Evolutionary conservation across 2,329 filamentous ascomycete species (phyloP), one percentile per base, ranked within the genome.

Genomic region (Massarina eburnea): DNA sequence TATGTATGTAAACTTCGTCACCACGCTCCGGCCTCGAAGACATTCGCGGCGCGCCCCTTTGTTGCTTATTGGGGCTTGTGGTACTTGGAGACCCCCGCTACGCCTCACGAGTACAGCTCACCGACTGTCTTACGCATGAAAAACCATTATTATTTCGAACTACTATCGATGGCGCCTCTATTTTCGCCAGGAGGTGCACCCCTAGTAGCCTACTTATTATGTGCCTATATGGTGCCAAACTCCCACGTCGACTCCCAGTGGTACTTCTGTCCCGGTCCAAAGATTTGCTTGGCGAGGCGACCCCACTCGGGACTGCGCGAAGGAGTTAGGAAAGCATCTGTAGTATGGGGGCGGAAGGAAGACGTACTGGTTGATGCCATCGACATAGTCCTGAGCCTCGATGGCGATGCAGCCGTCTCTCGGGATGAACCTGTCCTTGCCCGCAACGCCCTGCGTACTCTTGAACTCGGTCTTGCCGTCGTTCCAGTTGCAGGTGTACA

Each of bases 401-500:
- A 67, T 64, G 14, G 64, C 64, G 44, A 67, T 61, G 52, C 64
- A 67, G 4, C 64, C 64, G 43, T 66, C 62, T 20, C 62, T 51
- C 6, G 62, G 62, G 22, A 67, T 67, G 38, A 64, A 55, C 48
- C 62, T 66, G 51, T 66, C 59, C 43, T 48, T 40, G 41, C 60
- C 61, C 15, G 46, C 19, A 9, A 61, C 48, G 7, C 64, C 64
- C 44, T 67, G 64, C 0, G 61, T 64, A 46, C 48, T 59, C 61
- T 67, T 67, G 56, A 65, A 62, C 52, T 62, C 58, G n/a, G 56
- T 54, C 56, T 64, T 67, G 2, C 64, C 64, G 43, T 67, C 62
- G 41, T 62, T 66, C 64, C 64, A 67, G 43, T 66, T 66, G 59
- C 64, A 67, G 1, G 62, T 66, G 39, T 67, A 67, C 36, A 67